Base-by-base conservation (phyloP, 164 flowering plant species). In the Stephania japonica region DNA sequence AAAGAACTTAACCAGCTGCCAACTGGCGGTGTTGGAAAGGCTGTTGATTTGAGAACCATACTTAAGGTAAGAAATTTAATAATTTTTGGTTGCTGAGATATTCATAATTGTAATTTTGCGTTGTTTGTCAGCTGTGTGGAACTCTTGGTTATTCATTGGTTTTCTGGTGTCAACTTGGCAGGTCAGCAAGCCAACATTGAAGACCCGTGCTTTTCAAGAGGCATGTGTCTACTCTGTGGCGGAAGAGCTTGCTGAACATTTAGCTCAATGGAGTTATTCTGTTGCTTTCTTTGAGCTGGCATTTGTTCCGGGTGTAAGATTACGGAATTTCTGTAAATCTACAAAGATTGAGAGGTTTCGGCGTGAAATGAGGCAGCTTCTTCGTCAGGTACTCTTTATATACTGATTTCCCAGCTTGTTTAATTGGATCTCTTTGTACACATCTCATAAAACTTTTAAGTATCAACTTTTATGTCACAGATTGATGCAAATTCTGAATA, bases 191-290 rank as follows among this genome's bases (percentile, higher is more conserved):
- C 80, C 85, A 47, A 77, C 80, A 12, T 61, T 94, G 72, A 94
- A 88, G 85, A 91, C 97, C 32, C 83, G 92, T 70, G 83, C 91
- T 56, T 93, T 90, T 80, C 99, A 95, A 80, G 99, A 95, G 84
- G 97, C 90, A 70, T 95, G 97, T 78, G 92, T 95, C 7, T 83
- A 80, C 75, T 84, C 92, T 74, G 95, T 95, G 62, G 80, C 88
- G 67, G 97, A 91, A 77, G 93, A 93, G 79, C 87, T 93, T 74
- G 86, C 91, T 69, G 99, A 91, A 77, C 99, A 95, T 82, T 82
- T 95, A 69, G 84, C 93, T 74, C 98, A 90, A 66, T 95, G 98
- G 97, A 95, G 99, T 83, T 90, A 91, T 76, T 91, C 97, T 70
- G 83, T 89, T 82, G 89, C 97, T 63, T 95, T 95, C 81, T 86